Conservation (phyloP, 352 stramenopile genomes). For the Phytophthora citricola region DNA sequence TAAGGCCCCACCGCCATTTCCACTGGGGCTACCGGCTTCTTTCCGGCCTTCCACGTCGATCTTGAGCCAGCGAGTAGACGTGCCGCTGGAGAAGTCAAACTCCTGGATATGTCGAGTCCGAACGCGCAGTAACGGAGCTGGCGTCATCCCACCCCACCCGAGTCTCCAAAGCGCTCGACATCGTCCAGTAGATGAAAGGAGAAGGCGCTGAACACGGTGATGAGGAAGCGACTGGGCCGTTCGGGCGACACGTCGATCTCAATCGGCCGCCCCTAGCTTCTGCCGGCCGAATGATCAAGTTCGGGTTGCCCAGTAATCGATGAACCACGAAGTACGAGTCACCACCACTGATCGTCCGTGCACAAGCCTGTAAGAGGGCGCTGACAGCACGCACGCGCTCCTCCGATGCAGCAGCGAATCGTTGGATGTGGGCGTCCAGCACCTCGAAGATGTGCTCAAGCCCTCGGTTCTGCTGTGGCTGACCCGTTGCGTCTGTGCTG, state of each 20-base stretch:
- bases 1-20: constrained; percentile 18
- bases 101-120: constrained; percentile 82
- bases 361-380: constrained; percentile 73
- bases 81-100: constrained; percentile 77
- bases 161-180: constrained; percentile 69
- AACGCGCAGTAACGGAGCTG: constrained; percentile 66
- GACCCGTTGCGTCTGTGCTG: constrained; percentile 4
- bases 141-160: constrained; percentile 48
- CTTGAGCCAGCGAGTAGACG: constrained; percentile 70
- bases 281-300: constrained; percentile 77
- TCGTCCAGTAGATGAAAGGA: constrained; percentile 84
- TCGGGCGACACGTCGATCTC: constrained; percentile 71
- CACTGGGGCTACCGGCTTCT: constrained; percentile 42
- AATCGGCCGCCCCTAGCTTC: constrained; percentile 72
- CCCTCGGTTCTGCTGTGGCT: constrained; percentile 48
- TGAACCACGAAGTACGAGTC: constrained; percentile 87
- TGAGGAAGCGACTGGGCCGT: constrained; percentile 69
- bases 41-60: constrained; percentile 69
- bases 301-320: constrained; percentile 70
- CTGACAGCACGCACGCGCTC: constrained; percentile 76
- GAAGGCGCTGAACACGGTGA: constrained; percentile 81
- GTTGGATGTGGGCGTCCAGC: constrained; percentile 73
- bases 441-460: constrained; percentile 87
- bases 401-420: constrained; percentile 64
- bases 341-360: constrained; percentile 76